Base-by-base conservation (phyloP, 2,329 filamentous ascomycete species). In the Didymella glomerata region DNA sequence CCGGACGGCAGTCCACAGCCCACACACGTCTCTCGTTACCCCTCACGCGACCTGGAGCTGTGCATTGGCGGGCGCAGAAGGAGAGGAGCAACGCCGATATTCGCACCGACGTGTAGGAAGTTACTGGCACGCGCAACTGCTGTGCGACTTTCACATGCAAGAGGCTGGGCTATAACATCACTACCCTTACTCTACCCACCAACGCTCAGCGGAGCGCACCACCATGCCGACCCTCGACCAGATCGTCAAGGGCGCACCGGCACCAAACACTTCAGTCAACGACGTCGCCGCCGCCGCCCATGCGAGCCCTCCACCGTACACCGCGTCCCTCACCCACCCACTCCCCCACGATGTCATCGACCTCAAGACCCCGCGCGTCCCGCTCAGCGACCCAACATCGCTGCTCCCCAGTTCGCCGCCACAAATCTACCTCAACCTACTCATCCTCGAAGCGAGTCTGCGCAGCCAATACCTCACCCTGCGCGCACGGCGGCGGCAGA, bases 351-450 rank as follows among this genome's bases (percentile, higher is more conserved):
- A 75, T 65, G 66, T 77, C 69, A 63, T 75, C 68, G 68, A 67
- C 57, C 71, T 68, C 71, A 77, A 72, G 66, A 73, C 62, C 68
- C 79, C 53, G 64, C 80, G 59, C 16, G 66, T 76, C 81, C 64
- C 68, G 70, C 76, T 81, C 57, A 77, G 80, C 57, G 92, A 96
- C 75, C 92, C 92, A 27, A 85, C 94, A 63, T 89, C 88, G 69
- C 88, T 89, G 62, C 87, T 94, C 16, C 93, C 93, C n/a, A 94
- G 91, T 73, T 92, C 92, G 16, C 93, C 93, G 45, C 92, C 92
- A 54, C 95, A 97, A 83, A 97, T 99, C 74, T 99, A 99, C 80
- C 88, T 99, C 71, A 99, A 99, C 79, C 89, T 99, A 24, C 86
- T 99, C 59, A 96, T 99, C 70, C 91, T 99, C 77, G 95, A 99